These are phyloP conservation scores for Aspergillus sclerotialis DNA, from an alignment of 2,329 filamentous ascomycete species.

Conservation along the genomic window DNA sequence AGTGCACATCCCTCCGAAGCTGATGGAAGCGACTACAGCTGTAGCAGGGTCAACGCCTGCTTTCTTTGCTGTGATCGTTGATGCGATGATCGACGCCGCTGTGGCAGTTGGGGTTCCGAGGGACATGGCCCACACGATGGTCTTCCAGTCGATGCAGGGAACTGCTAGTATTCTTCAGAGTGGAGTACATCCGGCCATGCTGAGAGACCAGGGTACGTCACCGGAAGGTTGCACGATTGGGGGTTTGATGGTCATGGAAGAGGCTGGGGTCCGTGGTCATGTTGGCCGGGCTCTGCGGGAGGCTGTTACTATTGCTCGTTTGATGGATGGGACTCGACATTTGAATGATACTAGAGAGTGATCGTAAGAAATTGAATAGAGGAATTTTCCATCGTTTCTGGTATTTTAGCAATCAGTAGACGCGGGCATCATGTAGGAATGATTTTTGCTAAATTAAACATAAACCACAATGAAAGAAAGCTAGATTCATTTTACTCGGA, in stretches of 20 bases:
- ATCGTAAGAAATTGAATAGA: no score
- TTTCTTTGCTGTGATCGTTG: conserved; percentile 53
- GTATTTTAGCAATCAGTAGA: no score
- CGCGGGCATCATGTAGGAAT: no score
- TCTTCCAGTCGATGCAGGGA: conserved; percentile 56
- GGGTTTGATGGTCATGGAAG: conserved; percentile 54
- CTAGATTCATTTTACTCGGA: no score
- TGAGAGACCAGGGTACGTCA: conserved; percentile 55
- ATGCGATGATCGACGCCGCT: conserved; percentile 54
- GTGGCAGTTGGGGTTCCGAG: conserved; percentile 57
- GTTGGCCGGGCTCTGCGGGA: conserved; percentile 52
- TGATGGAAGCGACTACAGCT: conserved; percentile 53
- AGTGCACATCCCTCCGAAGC: conserved; percentile 43
- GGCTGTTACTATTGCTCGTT: conserved; percentile 51
- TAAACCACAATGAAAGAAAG: no score
- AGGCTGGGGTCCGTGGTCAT: conserved; percentile 48
- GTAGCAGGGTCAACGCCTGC: conserved; percentile 57
- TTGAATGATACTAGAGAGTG: conserved; percentile 19
- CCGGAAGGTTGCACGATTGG: conserved; percentile 59
- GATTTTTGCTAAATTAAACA: no score
- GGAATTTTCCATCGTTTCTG: no score
- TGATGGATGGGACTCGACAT: conserved; percentile 36
- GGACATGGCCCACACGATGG: conserved; percentile 54
- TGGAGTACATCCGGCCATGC: conserved; percentile 53
- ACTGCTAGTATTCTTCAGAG: conserved; percentile 51